Percentiles rank a stretch among this genome's conserved stretches.
phyloP scores from a whole-genome alignment of 768 basidiomycete species.

The Hysterangium stoloniferum region DNA sequence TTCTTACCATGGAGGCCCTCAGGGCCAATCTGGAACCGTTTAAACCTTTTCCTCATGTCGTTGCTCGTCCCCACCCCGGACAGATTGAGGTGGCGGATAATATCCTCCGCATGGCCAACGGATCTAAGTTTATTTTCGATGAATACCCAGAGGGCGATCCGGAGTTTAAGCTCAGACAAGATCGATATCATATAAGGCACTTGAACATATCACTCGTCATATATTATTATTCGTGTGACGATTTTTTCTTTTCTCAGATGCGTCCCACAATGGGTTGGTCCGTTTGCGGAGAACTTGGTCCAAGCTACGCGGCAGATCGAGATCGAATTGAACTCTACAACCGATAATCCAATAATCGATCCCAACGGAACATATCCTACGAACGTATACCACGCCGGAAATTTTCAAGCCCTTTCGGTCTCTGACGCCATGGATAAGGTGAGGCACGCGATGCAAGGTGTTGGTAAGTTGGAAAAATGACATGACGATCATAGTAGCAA shows the following conservation, averaged over 20 bases:
- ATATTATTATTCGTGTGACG: no score
- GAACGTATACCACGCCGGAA: slow-evolving; percentile 14
- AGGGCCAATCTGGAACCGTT: slow-evolving; percentile 20
- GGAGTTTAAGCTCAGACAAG: no score
- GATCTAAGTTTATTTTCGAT: no score
- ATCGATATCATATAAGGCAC: no score
- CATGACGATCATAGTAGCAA: slow-evolving; percentile 19
- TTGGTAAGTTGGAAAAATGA: slow-evolving; percentile 14
- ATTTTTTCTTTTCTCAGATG: no score
- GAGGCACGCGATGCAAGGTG: not conserved
- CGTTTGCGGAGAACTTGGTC: slow-evolving; percentile 18
- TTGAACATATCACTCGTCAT: no score
- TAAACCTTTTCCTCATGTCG: slow-evolving; percentile 22
- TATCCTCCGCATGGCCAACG: no score
- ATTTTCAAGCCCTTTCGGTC: slow-evolving; percentile 20
- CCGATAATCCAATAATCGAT: slow-evolving; percentile 26
- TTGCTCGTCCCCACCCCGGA: slow-evolving; percentile 22
- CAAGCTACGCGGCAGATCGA: slow-evolving; percentile 15
- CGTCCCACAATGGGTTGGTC: slow-evolving; percentile 24
- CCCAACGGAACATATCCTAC: slow-evolving; percentile 8
- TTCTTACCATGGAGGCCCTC: slow-evolving; percentile 23
- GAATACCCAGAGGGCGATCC: no score
- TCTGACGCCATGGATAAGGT: not conserved
- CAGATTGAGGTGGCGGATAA: slow-evolving; percentile 22
- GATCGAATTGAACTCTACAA: slow-evolving; percentile 22